Base-by-base conservation (phyloP, 768 basidiomycete species). In the Pleurotus giganteus region DNA sequence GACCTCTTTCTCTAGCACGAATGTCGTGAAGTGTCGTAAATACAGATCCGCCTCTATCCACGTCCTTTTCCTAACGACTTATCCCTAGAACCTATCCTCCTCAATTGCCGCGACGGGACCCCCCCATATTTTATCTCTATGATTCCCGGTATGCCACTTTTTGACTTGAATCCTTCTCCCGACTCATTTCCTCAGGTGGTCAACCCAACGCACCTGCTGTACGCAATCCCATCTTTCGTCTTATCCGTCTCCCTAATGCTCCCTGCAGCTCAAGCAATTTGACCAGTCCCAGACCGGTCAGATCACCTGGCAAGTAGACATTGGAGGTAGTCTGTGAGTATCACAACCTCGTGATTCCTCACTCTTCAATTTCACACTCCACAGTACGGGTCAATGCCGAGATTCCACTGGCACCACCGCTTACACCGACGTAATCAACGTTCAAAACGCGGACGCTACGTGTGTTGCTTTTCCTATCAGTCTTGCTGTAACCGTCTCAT, bases 41-140 rank as follows among this genome's bases (percentile, higher is more conserved):
- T 65, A 42, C 21, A 2, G 17, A 28, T 47, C 53, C 41, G 51
- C 51, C 27, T 39, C 31, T 23, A 23, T 11, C 47, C 6, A 0
- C 15, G 17, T 32, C 23, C 27, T n/a, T 29, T 26, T 53, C 39
- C 47, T 32, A 26, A 21, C 23, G n/a, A n/a, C 31, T n/a, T 36
- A 31, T 26, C 53, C 47, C 15, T 21, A 89, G 88, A 89, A 59
- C 89, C 89, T 7, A 71, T 78, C 17, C 64, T 77, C 59, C 36
- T 91, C 29, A 64, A 63, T 2, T 90, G 85, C 84, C 32, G 55
- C 24, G 80, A 71, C 3, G 86, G 86, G 28, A 45, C 53, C 0
- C 21, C 71, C 0, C 88, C 88, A 0, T 90, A 78, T 69, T 91
- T 72, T 65, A 54, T 89, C 47, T 71, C 80, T 8, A 59, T 87